phyloP scores from a whole-genome alignment of 345 rosid species.

The Laguncularia racemosa region DNA sequence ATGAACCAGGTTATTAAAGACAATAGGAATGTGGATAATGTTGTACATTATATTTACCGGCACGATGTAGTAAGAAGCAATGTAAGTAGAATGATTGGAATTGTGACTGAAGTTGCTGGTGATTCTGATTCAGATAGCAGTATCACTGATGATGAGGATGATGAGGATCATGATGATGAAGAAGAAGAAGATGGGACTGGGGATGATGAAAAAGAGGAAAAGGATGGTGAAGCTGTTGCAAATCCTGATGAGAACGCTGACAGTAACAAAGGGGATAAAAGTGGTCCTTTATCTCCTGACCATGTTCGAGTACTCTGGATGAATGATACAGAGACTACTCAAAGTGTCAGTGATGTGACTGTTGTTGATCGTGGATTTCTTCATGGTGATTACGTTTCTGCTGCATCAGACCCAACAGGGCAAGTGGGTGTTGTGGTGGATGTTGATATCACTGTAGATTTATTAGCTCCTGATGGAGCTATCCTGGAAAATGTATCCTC shows the following conservation, averaged over 20 bases:
- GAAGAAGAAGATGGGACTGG: slow-evolving; percentile 29
- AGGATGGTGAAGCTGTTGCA: slow-evolving; percentile 19
- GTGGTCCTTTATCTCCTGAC: slow-evolving; percentile 53
- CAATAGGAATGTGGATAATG: slow-evolving; percentile 19
- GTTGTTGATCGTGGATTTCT: slow-evolving; percentile 88
- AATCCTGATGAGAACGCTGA: slow-evolving; percentile 24
- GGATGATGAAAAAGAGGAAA: slow-evolving; percentile 22
- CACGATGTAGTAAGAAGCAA: slow-evolving; percentile 76
- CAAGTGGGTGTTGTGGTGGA: slow-evolving; percentile 88
- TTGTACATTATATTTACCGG: slow-evolving; percentile 46
- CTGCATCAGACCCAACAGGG: slow-evolving; percentile 74
- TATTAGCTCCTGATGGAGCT: slow-evolving; percentile 66
- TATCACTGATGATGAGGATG: slow-evolving; percentile 52
- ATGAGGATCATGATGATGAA: slow-evolving; percentile 30
- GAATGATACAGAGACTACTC: slow-evolving; percentile 66
- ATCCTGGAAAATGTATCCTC: slow-evolving; percentile 50
- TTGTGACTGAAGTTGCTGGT: slow-evolving; percentile 88
- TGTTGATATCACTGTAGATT: slow-evolving; percentile 64
- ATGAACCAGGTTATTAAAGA: slow-evolving; percentile 22
- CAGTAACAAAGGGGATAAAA: slow-evolving; percentile 31
- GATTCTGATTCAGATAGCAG: slow-evolving; percentile 87
- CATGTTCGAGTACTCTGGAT: slow-evolving; percentile 93
- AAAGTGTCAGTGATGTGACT: slow-evolving; percentile 44
- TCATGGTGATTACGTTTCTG: slow-evolving; percentile 87
- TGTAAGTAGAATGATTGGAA: slow-evolving; percentile 48